These are phyloP conservation scores for Pseudocercospora vitis DNA, from an alignment of 2,329 filamentous ascomycete genomes.

Conservation along the genomic window DNA sequence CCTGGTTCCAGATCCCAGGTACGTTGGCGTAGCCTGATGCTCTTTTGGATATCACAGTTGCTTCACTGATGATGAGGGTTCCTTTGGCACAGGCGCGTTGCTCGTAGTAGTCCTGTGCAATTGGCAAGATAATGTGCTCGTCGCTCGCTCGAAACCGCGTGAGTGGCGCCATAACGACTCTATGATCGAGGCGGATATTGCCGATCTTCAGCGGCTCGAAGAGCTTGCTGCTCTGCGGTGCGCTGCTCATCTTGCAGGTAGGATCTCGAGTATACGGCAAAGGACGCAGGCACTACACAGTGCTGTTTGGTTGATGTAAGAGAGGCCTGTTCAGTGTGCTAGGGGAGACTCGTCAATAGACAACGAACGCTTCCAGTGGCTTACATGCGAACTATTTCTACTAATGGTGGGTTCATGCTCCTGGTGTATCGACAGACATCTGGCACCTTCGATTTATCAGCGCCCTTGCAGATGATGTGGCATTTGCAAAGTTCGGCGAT, in stretches of 20 bases:
- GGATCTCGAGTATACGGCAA: no score
- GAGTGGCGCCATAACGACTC: slow-evolving; percentile 57
- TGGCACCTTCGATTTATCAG: slow-evolving; percentile 15
- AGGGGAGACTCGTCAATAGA: no score
- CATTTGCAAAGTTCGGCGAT: slow-evolving; percentile 4
- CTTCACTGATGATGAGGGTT: slow-evolving; percentile 37
- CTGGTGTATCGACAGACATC: not conserved
- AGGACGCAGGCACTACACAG: no score
- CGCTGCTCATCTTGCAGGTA: slow-evolving; percentile 17
- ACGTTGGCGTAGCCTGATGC: slow-evolving; percentile 32
- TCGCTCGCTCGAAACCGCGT: slow-evolving; percentile 43
- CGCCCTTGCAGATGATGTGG: not conserved
- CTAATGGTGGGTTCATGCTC: no score
- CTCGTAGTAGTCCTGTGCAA: slow-evolving; percentile 38
- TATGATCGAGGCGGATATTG: slow-evolving; percentile 44
- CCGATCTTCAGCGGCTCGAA: slow-evolving; percentile 48
- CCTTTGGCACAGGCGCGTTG: slow-evolving; percentile 35
- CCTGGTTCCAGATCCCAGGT: slow-evolving; percentile 33
- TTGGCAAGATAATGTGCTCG: slow-evolving; percentile 37
- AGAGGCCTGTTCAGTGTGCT: no score
- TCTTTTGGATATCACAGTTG: slow-evolving; percentile 35
- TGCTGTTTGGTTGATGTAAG: no score
- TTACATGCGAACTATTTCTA: no score
- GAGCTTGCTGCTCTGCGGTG: slow-evolving; percentile 29
- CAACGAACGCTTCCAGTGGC: no score